These are phyloP conservation scores for Adiantum capillusveneris DNA, from an alignment of 75 land plant species.

Conservation along the genomic window DNA sequence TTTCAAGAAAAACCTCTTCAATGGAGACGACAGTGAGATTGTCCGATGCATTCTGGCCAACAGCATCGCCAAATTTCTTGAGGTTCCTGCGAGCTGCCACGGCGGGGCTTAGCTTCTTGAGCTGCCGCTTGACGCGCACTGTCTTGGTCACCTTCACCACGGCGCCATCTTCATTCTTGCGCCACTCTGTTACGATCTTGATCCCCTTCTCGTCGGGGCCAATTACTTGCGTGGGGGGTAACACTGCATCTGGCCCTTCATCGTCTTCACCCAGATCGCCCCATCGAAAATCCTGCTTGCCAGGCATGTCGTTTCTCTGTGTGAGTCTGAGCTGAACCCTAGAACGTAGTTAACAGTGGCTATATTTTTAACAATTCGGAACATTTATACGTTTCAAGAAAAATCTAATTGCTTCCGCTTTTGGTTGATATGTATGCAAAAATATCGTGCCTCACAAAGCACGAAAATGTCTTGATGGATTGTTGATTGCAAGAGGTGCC, in stretches of 20 bases:
- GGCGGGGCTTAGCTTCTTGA: constrained; percentile 49
- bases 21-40: constrained; percentile 74
- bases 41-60: constrained; percentile 46
- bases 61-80: constrained; percentile 81
- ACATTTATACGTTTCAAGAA: too few species aligned
- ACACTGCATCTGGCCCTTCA: constrained; percentile 56
- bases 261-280: constrained; percentile 76
- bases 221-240: constrained; percentile 57
- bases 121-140: constrained; percentile 56
- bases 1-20: constrained; percentile 75
- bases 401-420: too few species aligned
- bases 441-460: too few species aligned
- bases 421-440: too few species aligned
- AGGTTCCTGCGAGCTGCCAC: constrained; percentile 60
- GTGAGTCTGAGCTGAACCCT: too few species aligned
- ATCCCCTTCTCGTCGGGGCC: constrained; percentile 86
- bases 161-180: constrained; percentile 59
- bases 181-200: constrained; percentile 67
- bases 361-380: too few species aligned
- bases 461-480: too few species aligned
- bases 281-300: constrained; percentile 52
- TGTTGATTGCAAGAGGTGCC: too few species aligned
- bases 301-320: too few species aligned
- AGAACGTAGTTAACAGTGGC: too few species aligned
- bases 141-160: constrained; percentile 65